Evolutionary conservation across 805 yeast genomes (phyloP), one percentile per base, ranked within the genome.

Genomic region (Candida palmyrensis): DNA sequence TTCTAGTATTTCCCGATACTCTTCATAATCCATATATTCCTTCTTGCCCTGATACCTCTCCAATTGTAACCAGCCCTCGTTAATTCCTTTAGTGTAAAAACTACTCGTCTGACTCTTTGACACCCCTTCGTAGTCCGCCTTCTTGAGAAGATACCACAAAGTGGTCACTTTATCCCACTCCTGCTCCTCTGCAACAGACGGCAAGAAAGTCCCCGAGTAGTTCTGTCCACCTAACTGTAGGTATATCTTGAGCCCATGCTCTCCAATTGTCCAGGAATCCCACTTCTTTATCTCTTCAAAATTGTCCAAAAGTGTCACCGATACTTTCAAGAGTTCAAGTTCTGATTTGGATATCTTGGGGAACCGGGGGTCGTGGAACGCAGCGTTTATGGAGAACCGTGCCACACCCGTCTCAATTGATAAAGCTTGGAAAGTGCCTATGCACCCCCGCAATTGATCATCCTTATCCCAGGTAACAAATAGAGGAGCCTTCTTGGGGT

Each of bases 151-250:
- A 43, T 84, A 72, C 39, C 65, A 65, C 36, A 90, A 56, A 0
- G 97, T 90, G 16, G 83, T 79, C 12, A 62, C 59, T 46, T 82
- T 73, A 43, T 71, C 72, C 96, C 96, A 87, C 1, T 75, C 77
- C 45, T 89, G 95, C 44, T 90, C 97, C 4, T 62, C 68, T 15
- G 96, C 95, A 1, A 92, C 97, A 26, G 79, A 83, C 0, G 98
- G 98, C 25, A 92, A 59, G 45, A 87, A 92, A 0, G 97, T 92
- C 0, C 97, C 87, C 31, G 81, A 73, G 35, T 64, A 68, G 0
- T 50, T 38, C 3, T 58, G 49, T 2, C 71, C 68, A 6, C 51
- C 44, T 14, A 59, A 47, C 8, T 49, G 50, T 44, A 86, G 76
- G 12, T 59, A 52, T 5, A 88, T 71, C 35, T 77, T 68, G 13